Conservation (phyloP, 306 rosid genomes). For the Mimosa pudica region DNA sequence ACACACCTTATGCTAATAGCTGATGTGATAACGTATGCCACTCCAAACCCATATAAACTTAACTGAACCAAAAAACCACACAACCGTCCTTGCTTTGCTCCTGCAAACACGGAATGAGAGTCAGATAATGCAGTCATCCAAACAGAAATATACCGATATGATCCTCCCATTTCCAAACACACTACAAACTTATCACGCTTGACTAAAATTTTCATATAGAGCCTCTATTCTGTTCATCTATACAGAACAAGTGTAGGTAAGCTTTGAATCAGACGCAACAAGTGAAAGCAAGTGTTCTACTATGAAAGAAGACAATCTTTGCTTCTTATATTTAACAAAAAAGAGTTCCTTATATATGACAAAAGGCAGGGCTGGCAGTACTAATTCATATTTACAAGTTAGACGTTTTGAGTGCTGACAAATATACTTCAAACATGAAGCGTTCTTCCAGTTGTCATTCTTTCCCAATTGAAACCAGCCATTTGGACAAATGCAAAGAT, state of each 20-base stretch:
- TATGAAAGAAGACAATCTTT: not conserved
- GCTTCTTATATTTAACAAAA: not conserved
- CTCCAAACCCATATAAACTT: constrained; percentile 59
- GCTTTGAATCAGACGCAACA: not conserved
- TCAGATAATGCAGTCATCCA: constrained; percentile 5
- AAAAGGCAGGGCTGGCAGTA: not conserved
- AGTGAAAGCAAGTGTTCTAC: not conserved
- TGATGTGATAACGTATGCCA: constrained; percentile 59
- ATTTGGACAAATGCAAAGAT: constrained; percentile 1
- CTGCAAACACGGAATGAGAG: constrained; percentile 38
- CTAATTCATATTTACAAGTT: not conserved
- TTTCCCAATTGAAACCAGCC: constrained; percentile 20
- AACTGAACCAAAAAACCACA: constrained; percentile 44
- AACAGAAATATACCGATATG: constrained; percentile 19
- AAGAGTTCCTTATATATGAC: too few relatives aligned
- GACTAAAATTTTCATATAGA: constrained; percentile 4
- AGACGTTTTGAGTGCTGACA: too few relatives aligned
- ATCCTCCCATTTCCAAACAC: not conserved
- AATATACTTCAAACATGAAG: not conserved
- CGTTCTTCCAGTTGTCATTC: not conserved
- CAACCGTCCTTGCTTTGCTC: constrained; percentile 36
- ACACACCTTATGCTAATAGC: constrained; percentile 57
- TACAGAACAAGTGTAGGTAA: not conserved
- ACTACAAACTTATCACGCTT: not conserved
- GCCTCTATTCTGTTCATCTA: constrained; percentile 1